phyloP scores from a whole-genome alignment of 2,329 filamentous ascomycete genomes.

The Trichophyton simii region DNA sequence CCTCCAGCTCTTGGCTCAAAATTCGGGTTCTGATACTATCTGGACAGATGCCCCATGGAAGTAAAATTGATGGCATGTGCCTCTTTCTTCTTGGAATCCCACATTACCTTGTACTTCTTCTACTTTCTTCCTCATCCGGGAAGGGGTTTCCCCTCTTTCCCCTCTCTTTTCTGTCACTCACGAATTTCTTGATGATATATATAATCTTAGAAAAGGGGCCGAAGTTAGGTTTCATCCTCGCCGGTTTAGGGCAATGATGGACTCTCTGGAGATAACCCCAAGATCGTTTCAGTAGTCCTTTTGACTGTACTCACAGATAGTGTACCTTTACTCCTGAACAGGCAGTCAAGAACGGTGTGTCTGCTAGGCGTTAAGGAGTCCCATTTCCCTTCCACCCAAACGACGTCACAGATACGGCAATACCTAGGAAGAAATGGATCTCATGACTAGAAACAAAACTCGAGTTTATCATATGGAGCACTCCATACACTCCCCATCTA shows the following conservation, averaged over 20 bases:
- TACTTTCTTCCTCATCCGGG: not conserved
- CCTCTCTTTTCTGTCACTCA: not conserved
- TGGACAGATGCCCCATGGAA: not conserved
- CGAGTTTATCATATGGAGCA: not conserved
- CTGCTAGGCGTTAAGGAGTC: too few species aligned
- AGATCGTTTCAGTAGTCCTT: not conserved
- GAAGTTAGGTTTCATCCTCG: not conserved
- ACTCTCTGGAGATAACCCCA: not conserved
- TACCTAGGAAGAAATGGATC: not conserved
- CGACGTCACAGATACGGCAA: too few species aligned
- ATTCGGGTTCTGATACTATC: slow-evolving; percentile 27
- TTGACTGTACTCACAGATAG: not conserved
- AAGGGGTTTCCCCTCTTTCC: not conserved
- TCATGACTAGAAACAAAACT: not conserved
- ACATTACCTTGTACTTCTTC: not conserved
- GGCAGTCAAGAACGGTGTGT: too few species aligned
- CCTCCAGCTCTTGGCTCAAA: slow-evolving; percentile 29
- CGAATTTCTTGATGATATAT: not conserved
- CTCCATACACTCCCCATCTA: not conserved
- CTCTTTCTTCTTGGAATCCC: not conserved
- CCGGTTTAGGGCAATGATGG: not conserved
- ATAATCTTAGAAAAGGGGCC: not conserved
- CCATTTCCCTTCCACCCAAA: too few species aligned
- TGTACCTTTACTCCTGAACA: too few species aligned
- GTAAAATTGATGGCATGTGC: not conserved